Evolutionary conservation across 805 yeast genomes (phyloP), one percentile per base, ranked within the genome.

Genomic region (Saccharomycopsis sp.): DNA sequence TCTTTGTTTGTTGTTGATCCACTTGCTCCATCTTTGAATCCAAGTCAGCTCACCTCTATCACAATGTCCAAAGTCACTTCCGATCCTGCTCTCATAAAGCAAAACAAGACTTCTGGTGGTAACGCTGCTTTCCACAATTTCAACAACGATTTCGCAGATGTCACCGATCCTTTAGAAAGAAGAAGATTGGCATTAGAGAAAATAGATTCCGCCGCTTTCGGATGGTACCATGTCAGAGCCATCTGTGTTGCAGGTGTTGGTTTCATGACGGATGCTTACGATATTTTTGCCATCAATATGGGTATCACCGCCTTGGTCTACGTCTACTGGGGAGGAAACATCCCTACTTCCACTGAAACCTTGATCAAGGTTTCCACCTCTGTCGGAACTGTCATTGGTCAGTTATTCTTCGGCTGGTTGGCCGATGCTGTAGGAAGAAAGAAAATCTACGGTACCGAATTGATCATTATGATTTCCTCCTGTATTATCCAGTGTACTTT

Each of bases 351-450:
- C 53, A 87, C 95, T 55, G 71, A 75, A 58, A 89, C 96, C 58
- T 75, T 89, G 64, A 73, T 90, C 64, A 90, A 90, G 75, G 91
- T 87, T 55, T 88, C 96, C 54, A 90, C 97, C 23, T 89, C 96
- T 53, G 96, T 89, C 57, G 97, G 97, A 75, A 90, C 97, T 50
- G 96, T 90, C 64, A 80, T 91, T 68, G 97, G 97, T 67, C 97
- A 91, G 75, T 69, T 90, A 54, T 82, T 87, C 60, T 91, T 90
- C 67, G 97, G 97, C 75, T 76, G 80, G 68, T 65, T 86, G 63
- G 96, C 92, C 61, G 97, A 90, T 77, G 70, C 74, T 29, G 75
- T 86, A 60, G 97, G 97, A 65, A 84, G 97, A 77, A 90, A 91
- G 75, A 83, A 80, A 69, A 82, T 90, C 69, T 90, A 91, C 72